Evolutionary conservation across 108 stramenopile genomes (phyloP).

Genomic region (Fragilaria crotonensis): DNA sequence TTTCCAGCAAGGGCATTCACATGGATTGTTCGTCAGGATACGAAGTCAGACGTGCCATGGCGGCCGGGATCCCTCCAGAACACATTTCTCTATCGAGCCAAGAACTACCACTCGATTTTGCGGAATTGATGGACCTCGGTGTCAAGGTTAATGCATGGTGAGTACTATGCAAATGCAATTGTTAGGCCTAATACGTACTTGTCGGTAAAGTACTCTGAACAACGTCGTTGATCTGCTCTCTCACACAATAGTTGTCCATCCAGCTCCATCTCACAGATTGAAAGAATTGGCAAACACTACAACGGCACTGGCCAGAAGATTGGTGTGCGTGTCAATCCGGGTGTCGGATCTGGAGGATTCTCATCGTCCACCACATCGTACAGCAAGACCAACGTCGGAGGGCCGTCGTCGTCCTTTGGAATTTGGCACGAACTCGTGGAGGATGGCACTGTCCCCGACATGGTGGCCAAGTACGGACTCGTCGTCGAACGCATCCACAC

Average conservation of each 20-base stretch:
- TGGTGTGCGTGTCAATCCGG: constrained; percentile 96
- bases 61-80: constrained; percentile 77
- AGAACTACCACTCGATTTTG: constrained; percentile 89
- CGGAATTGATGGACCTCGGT: constrained; percentile 69
- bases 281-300: constrained; percentile 80
- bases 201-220: too few relatives aligned
- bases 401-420: constrained; percentile 92
- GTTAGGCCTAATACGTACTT: constrained; percentile 9
- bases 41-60: constrained; percentile 85
- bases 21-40: constrained; percentile 92
- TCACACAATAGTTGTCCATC: neutral
- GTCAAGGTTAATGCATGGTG: constrained; percentile 82
- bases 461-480: constrained; percentile 86
- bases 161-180: constrained; percentile 19
- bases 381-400: constrained; percentile 97
- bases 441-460: constrained; percentile 76
- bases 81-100: constrained; percentile 91
- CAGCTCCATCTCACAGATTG: constrained; percentile 89
- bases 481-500: constrained; percentile 94
- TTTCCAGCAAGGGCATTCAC: constrained; percentile 82
- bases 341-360: constrained; percentile 95
- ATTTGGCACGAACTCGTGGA: constrained; percentile 83
- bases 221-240: too few relatives aligned
- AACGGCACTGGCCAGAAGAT: constrained; percentile 70
- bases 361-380: constrained; percentile 77